phyloP scores from a whole-genome alignment of 2,329 filamentous ascomycete species.

The Gaeumannomyces sp. region DNA sequence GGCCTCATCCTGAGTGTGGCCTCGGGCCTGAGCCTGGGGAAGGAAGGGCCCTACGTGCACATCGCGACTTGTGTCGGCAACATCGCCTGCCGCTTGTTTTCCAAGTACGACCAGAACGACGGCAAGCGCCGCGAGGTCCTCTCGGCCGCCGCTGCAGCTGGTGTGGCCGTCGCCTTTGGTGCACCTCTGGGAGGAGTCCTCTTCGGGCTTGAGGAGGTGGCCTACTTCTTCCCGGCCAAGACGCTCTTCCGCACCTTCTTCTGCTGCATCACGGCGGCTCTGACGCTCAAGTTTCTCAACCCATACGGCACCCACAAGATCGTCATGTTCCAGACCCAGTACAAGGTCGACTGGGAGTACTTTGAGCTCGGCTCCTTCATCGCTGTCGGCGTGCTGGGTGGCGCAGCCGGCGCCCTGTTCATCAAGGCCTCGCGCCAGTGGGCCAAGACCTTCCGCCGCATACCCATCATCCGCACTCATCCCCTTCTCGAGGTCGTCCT shows the following conservation, averaged over 20 bases:
- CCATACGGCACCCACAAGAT: slow-evolving; percentile 96
- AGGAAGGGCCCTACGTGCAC: slow-evolving; percentile 95
- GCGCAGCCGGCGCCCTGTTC: slow-evolving; percentile 80
- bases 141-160: slow-evolving; percentile 86
- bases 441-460: slow-evolving; percentile 82
- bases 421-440: slow-evolving; percentile 92
- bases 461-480: slow-evolving; percentile 71
- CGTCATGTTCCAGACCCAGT: slow-evolving; percentile 91
- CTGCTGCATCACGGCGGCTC: slow-evolving; percentile 87
- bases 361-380: slow-evolving; percentile 87
- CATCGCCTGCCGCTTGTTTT: slow-evolving; percentile 86
- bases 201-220: slow-evolving; percentile 90
- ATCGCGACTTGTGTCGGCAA: slow-evolving; percentile 94
- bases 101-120: slow-evolving; percentile 91
- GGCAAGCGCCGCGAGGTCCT: slow-evolving; percentile 88
- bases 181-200: slow-evolving; percentile 82
- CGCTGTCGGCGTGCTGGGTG: slow-evolving; percentile 78
- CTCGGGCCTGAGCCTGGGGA: slow-evolving; percentile 88
- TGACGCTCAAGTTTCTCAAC: slow-evolving; percentile 91
- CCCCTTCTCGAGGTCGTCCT: slow-evolving; percentile 83
- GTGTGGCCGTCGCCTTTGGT: slow-evolving; percentile 90
- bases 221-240: slow-evolving; percentile 96
- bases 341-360: slow-evolving; percentile 83
- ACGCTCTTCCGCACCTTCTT: slow-evolving; percentile 97
- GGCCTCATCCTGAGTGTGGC: slow-evolving; percentile 83